Evolutionary conservation across 352 stramenopile species (phyloP), one percentile per base, ranked within the genome.

Genomic region (Globisporangium carolinianum): DNA sequence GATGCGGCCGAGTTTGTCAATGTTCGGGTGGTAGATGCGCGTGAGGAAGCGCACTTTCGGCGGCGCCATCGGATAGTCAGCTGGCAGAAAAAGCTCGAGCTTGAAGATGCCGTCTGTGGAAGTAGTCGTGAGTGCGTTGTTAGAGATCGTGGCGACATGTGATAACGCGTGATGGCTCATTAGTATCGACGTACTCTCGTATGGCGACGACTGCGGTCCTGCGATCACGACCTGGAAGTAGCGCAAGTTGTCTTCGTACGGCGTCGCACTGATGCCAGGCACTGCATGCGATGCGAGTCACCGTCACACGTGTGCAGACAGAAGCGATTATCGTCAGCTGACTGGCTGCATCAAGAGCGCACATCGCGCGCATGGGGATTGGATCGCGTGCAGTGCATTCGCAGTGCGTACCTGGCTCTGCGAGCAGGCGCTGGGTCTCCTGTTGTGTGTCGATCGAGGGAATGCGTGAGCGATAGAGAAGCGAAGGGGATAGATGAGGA

Each of bases 21-120:
- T 97, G 82, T 99, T 99, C 12, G 95, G 95, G 74, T 99, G 97
- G 67, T 98, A 99, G 60, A 99, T 98, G 79, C 98, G 98, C 51
- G 97, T 99, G 18, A 98, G 73, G 73, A 99, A 99, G 50, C 96
- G 90, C 48, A 96, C 90, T 83, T 98, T 99, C 32, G 97, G 97
- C 36, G 97, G 94, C 57, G 92, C 90, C 95, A 98, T 99, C n/a
- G 83, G 83, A 76, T 99, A 99, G 71, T 99, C 97, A 6, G 87
- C 79, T 14, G 96, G 95, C 47, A 99, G 71, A 64, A 99, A 99
- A 5, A 99, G 81, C 85, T 99, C 96, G 45, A 99, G 80, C 71
- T 97, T 95, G 70, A 97, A 97, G 60, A 94, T 90, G 37, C 90
- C 91, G 67, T 92, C 87, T 95, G 58, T 32, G 24, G 11, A 43